A percentile compares a stretch with the other conserved stretches of the same genome.
Conservation (phyloP, 2,329 filamentous ascomycete species). For the Aspergillus viridinutans region DNA sequence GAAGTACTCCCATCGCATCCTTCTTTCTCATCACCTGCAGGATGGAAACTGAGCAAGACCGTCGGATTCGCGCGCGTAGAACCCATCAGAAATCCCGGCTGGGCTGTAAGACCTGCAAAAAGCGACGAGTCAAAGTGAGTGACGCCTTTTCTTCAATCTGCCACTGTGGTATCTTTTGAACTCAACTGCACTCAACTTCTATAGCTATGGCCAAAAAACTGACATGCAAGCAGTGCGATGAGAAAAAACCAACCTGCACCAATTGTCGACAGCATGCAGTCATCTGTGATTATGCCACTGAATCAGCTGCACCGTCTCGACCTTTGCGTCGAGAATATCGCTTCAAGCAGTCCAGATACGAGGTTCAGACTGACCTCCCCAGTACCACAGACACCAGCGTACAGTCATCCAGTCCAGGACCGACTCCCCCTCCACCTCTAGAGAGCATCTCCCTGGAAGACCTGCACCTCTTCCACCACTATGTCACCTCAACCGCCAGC, state of each 20-base stretch:
- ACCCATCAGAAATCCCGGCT: constrained; percentile 31
- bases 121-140: constrained; percentile 32
- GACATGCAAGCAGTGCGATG: constrained; percentile 26
- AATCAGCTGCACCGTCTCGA: constrained; percentile 5
- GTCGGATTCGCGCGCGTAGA: constrained; percentile 18
- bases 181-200: neutral
- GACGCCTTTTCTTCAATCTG: neutral
- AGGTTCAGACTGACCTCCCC: neutral
- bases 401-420: neutral
- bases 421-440: neutral
- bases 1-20: neutral
- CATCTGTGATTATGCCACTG: constrained; percentile 21
- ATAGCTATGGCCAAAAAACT: neutral
- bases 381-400: neutral
- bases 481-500: constrained; percentile 21
- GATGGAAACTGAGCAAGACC: neutral
- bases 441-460: constrained; percentile 24
- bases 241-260: constrained; percentile 27
- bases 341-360: constrained; percentile 20
- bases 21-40: neutral
- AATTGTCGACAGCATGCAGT: constrained; percentile 28
- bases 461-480: constrained; percentile 31
- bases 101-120: constrained; percentile 33
- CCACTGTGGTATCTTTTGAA: no score
- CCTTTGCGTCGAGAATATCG: constrained; percentile 8